A percentile compares a stretch with the other conserved stretches of the same genome.
Conservation (phyloP, 805 yeast genomes). For the Teunomyces gatunensis region DNA sequence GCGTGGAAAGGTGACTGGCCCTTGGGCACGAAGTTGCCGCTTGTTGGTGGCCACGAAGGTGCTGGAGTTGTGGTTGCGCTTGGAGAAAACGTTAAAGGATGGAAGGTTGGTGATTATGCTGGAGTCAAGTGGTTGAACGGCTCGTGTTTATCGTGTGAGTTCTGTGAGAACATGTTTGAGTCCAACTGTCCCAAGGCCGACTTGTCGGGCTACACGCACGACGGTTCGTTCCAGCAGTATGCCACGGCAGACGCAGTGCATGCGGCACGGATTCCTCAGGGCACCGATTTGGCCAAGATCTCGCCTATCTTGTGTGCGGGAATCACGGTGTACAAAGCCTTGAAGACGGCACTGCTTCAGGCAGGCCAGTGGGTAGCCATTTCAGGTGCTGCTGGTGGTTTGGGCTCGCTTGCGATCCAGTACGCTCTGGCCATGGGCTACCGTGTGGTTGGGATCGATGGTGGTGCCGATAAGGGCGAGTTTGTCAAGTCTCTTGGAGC, state of each 20-base stretch:
- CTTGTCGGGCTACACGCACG: slow-evolving; percentile 77
- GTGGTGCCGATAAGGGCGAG: slow-evolving; percentile 60
- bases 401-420: slow-evolving; percentile 72
- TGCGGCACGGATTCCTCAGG: slow-evolving; percentile 76
- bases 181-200: slow-evolving; percentile 69
- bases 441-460: slow-evolving; percentile 70
- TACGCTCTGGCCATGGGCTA: slow-evolving; percentile 76
- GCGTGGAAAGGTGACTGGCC: slow-evolving; percentile 97
- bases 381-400: slow-evolving; percentile 80
- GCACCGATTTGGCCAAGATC: slow-evolving; percentile 68
- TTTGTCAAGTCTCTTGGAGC: slow-evolving; percentile 62
- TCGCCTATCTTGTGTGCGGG: slow-evolving; percentile 91
- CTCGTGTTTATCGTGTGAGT: slow-evolving; percentile 75
- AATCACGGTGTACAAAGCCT: slow-evolving; percentile 86
- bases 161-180: slow-evolving; percentile 64
- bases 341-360: slow-evolving; percentile 68
- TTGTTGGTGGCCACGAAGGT: slow-evolving; percentile 90
- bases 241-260: slow-evolving; percentile 86
- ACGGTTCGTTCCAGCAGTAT: slow-evolving; percentile 90
- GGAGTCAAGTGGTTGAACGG: slow-evolving; percentile 85
- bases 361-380: slow-evolving; percentile 78
- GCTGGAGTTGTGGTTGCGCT: slow-evolving; percentile 81
- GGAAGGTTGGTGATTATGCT: slow-evolving; percentile 76
- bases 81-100: slow-evolving; percentile 66
- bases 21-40: slow-evolving; percentile 65